Percentiles rank a stretch among this genome's conserved stretches.
Evolutionary conservation across 1,284 basidiomycete species (phyloP).

Genomic region (Trametes pubescens): DNA sequence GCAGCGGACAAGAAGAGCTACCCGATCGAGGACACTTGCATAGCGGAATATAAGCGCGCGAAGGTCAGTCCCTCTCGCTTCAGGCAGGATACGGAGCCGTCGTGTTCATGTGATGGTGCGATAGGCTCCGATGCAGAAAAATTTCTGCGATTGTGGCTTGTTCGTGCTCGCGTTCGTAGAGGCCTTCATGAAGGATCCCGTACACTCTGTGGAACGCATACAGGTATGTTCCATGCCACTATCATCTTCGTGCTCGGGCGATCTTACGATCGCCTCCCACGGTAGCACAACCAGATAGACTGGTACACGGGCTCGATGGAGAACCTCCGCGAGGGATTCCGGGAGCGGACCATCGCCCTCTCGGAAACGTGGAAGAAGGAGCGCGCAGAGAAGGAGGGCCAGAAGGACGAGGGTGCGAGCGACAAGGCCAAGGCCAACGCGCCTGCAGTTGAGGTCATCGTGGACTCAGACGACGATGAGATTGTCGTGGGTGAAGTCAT

Average conservation of each 20-base stretch:
- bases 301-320: conserved; percentile 57
- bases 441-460: conserved; percentile 47
- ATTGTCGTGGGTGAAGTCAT: conserved; percentile 49
- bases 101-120: not conserved
- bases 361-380: conserved; percentile 54
- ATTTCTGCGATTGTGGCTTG: conserved; percentile 87
- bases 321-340: conserved; percentile 47
- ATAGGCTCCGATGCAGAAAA: conserved; percentile 83
- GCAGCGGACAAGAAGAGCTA: conserved; percentile 78
- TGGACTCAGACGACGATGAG: conserved; percentile 54
- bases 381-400: conserved; percentile 43
- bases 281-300: conserved; percentile 44
- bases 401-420: conserved; percentile 40
- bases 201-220: conserved; percentile 54
- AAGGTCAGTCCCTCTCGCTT: conserved; percentile 47
- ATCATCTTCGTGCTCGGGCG: not conserved
- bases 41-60: conserved; percentile 54
- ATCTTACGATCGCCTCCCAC: not conserved
- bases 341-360: conserved; percentile 44
- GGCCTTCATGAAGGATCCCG: conserved; percentile 70
- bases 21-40: conserved; percentile 47
- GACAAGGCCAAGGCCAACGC: conserved; percentile 31
- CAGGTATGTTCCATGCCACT: conserved; percentile 45
- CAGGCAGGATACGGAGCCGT: not conserved
- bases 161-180: conserved; percentile 85